A percentile compares a stretch with the other conserved stretches of the same genome.
phyloP scores from a whole-genome alignment of 345 rosid genomes.

The Heritiera littoralis region DNA sequence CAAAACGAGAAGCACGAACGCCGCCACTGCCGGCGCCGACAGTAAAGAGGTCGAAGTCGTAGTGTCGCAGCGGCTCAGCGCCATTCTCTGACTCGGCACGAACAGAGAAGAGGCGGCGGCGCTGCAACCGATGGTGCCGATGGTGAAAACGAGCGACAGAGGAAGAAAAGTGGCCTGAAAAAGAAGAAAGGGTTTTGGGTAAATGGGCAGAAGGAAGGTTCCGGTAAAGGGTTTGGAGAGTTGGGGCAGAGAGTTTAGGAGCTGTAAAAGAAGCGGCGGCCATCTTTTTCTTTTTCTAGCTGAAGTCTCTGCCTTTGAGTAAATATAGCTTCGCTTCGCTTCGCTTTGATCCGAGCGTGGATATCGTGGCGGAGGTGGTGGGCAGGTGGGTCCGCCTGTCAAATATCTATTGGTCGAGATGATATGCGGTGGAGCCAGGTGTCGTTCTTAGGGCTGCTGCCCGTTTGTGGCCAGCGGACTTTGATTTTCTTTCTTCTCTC shows the following conservation, averaged over 20 bases:
- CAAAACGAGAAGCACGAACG: conserved; percentile 93
- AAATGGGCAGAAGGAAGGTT: conserved; percentile 39
- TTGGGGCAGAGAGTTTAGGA: conserved; percentile 64
- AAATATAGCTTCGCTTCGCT: conserved; percentile 3
- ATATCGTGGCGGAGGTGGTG: background rate
- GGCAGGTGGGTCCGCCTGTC: background rate
- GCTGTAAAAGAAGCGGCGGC: conserved; percentile 48
- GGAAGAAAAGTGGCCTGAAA: conserved; percentile 28
- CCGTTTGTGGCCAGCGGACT: background rate
- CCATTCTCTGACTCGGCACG: conserved; percentile 65
- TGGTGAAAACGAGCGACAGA: conserved; percentile 29
- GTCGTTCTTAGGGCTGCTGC: background rate
- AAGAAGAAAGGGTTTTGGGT: conserved; percentile 40
- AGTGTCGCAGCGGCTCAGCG: conserved; percentile 53
- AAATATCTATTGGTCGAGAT: background rate
- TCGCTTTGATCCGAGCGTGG: background rate
- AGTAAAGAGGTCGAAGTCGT: conserved; percentile 94
- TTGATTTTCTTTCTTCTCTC: background rate
- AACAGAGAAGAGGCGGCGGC: conserved; percentile 40
- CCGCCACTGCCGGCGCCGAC: conserved; percentile 98
- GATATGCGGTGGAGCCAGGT: background rate
- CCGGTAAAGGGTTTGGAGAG: conserved; percentile 45
- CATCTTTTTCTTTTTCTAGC: conserved; percentile 24
- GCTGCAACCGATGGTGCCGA: conserved; percentile 22
- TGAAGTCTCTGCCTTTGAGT: background rate